Base-by-base conservation (phyloP, 1,284 basidiomycete species). In the Abortiporus biennis region DNA sequence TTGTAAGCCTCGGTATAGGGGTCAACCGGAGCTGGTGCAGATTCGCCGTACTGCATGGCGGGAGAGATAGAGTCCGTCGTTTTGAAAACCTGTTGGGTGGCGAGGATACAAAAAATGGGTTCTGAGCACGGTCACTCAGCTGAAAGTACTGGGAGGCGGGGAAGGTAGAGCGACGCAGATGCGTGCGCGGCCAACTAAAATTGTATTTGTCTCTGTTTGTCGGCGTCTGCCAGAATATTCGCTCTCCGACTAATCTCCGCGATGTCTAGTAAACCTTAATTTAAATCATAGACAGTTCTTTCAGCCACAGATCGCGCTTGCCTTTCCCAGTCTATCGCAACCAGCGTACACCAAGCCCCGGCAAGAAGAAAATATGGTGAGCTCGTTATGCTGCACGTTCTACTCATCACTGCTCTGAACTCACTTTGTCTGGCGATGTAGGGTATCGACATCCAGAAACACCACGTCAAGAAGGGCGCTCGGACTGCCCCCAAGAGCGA, bases 401-500 rank as follows among this genome's bases (percentile, higher is more conserved):
- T 29, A 8, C 27, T 29, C 27, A 29, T 29, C 27, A 8, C n/a
- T 29, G 27, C 27, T 9, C 27, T 9, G n/a, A 29, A 9, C n/a
- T 29, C 35, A 41, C 41, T 38, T 34, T 34, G 34, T 37, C 11
- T 8, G 45, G 36, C 15, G 47, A 19, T 33, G 54, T 54, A 94
- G 94, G 95, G 95, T 88, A 97, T 98, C 74, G 95, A 99, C 73
- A 85, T 98, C 71, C 78, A 80, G 66, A 76, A 79, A 71, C 95
- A 98, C 78, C 95, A 99, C 84, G 94, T 97, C 83, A 97, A 91
- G 85, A 97, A 95, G 80, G 87, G 94, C 60, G 76, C 82, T 65
- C 85, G 95, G 58, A 88, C 88, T 55, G 92, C 92, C 54, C 95
- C 95, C 67, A 92, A 92, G 79, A 95, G 92, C 67, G 91, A 98